These are phyloP conservation scores for Dactylellina leptospora DNA, from an alignment of 2,329 filamentous ascomycete genomes.

Conservation along the genomic window DNA sequence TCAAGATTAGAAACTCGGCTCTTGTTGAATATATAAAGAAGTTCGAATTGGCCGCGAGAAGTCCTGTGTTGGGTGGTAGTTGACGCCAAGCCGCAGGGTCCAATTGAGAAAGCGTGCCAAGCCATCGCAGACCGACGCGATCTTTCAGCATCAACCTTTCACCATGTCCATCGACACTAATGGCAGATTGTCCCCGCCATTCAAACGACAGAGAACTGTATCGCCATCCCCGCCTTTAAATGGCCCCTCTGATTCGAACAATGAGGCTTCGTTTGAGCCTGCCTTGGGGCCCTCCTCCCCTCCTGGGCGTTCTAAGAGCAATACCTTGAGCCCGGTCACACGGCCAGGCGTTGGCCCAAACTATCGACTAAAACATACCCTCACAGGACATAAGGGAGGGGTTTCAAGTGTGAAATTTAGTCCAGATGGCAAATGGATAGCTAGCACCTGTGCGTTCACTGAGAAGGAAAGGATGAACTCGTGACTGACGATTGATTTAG, in stretches of 20 bases:
- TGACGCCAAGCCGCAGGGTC: not conserved
- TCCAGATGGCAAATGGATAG: conserved; percentile 87
- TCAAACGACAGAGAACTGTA: conserved; percentile 43
- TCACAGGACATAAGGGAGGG: conserved; percentile 79
- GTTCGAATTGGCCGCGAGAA: not conserved
- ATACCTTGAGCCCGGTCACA: not conserved
- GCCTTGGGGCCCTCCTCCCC: conserved; percentile 20
- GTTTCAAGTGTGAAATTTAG: conserved; percentile 90
- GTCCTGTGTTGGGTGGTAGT: not conserved
- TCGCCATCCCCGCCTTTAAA: conserved; percentile 32
- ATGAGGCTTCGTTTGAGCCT: not conserved
- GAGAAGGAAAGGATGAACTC: not conserved
- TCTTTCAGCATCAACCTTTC: not conserved
- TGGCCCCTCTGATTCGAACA: conserved; percentile 3
- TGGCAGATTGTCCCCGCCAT: conserved; percentile 37
- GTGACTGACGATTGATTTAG: conserved; percentile 58
- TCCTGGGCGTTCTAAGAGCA: conserved; percentile 10
- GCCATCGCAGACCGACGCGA: not conserved
- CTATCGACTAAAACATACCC: conserved; percentile 74
- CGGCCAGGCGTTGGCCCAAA: conserved; percentile 62
- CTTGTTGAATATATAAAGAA: too few species aligned
- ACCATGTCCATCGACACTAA: conserved; percentile 19
- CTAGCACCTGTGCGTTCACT: conserved; percentile 73
- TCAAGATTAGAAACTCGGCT: too few species aligned
- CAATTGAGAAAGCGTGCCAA: not conserved